Evolutionary conservation across 1,284 basidiomycete genomes (phyloP).

Genomic region (Cerrena zonata): DNA sequence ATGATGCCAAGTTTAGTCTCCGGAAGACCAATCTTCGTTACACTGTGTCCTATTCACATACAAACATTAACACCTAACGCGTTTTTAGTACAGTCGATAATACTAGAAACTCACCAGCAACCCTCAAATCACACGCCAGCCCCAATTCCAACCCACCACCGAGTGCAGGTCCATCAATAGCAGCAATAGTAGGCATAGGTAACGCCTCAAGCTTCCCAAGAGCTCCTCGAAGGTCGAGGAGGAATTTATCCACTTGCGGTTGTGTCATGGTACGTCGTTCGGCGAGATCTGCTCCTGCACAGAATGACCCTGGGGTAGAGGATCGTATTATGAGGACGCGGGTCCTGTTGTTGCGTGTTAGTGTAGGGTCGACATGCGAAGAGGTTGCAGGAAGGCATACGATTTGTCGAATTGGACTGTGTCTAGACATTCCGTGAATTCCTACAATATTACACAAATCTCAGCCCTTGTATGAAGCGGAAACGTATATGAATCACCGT

Average conservation of each 20-base stretch:
- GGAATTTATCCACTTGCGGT: constrained; percentile 72
- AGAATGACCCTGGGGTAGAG: constrained; percentile 72
- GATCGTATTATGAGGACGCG: constrained; percentile 79
- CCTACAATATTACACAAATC: constrained; percentile 45
- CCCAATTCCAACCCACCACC: constrained; percentile 87
- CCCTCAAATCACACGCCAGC: constrained; percentile 82
- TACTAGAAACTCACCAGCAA: constrained; percentile 56
- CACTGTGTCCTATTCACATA: constrained; percentile 38
- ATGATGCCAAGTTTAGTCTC: constrained; percentile 88
- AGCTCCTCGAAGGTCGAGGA: constrained; percentile 69
- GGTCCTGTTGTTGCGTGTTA: constrained; percentile 37
- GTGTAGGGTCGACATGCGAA: neutral
- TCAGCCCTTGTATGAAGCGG: no score
- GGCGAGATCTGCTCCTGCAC: constrained; percentile 86
- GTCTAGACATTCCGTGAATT: constrained; percentile 67
- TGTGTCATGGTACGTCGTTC: constrained; percentile 81
- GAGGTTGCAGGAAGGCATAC: constrained; percentile 31
- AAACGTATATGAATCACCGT: neutral
- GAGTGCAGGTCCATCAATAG: constrained; percentile 88
- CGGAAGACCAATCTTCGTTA: constrained; percentile 77
- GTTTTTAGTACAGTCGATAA: neutral
- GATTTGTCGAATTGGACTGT: constrained; percentile 62
- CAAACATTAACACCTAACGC: constrained; percentile 16
- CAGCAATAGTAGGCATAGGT: constrained; percentile 84
- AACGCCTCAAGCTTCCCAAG: constrained; percentile 73